These are phyloP conservation scores for Allomyces macrogynus DNA, from an alignment of 192 early-diverging fungal genomes.

Conservation along the genomic window DNA sequence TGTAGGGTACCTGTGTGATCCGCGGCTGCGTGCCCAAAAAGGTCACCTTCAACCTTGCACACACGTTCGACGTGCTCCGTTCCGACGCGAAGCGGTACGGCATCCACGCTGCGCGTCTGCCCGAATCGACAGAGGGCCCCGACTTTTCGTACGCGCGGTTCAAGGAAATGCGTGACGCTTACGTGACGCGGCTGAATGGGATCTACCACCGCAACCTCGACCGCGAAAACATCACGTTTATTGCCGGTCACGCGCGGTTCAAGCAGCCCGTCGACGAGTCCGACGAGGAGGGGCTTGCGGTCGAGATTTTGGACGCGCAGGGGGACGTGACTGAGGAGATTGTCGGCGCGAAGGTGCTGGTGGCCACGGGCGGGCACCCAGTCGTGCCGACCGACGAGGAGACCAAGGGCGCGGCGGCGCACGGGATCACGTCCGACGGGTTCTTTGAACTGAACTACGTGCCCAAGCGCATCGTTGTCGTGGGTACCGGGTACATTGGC, in stretches of 20 bases:
- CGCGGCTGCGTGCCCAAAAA: slow-evolving; percentile 83
- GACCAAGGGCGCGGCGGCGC: slow-evolving; percentile 54
- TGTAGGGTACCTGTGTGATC: slow-evolving; percentile 65
- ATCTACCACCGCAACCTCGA: slow-evolving; percentile 83
- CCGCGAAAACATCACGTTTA: slow-evolving; percentile 68
- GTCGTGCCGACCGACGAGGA: slow-evolving; percentile 37
- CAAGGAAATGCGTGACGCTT: slow-evolving; percentile 85
- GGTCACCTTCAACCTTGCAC: slow-evolving; percentile 82
- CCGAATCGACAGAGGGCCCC: slow-evolving; percentile 10
- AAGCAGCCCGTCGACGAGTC: slow-evolving; percentile 38
- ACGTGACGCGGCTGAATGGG: slow-evolving; percentile 90
- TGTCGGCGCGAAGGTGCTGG: slow-evolving; percentile 66
- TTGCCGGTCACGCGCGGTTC: slow-evolving; percentile 71
- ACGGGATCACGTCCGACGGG: slow-evolving; percentile 77
- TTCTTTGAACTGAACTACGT: slow-evolving; percentile 86
- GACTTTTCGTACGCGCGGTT: slow-evolving; percentile 59
- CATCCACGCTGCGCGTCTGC: slow-evolving; percentile 28
- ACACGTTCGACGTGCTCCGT: slow-evolving; percentile 59
- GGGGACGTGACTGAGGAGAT: slow-evolving; percentile 25
- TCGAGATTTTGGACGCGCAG: slow-evolving; percentile 6
- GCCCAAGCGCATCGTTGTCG: slow-evolving; percentile 77
- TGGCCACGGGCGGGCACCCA: slow-evolving; percentile 64
- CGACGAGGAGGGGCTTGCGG: background rate
- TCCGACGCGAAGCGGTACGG: slow-evolving; percentile 79
- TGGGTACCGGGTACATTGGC: slow-evolving; percentile 90